Percentiles rank a stretch among this genome's conserved stretches.
Conservation (phyloP, 169 alveolate genomes). For the Neospora caninum region DNA sequence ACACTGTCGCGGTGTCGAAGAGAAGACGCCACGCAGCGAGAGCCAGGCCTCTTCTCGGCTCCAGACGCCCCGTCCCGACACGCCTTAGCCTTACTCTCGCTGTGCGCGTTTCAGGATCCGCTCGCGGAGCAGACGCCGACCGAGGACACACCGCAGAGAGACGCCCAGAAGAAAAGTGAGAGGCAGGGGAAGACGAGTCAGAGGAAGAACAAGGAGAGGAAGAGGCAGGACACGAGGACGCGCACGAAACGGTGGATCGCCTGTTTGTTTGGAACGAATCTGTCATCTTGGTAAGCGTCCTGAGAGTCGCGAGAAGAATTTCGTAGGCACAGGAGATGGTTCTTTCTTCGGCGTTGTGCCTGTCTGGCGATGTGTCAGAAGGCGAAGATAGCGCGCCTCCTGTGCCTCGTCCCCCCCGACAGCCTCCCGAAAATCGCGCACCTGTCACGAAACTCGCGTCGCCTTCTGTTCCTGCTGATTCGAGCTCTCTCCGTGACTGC, state of each 20-base stretch:
- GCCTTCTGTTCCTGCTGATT: too few relatives aligned
- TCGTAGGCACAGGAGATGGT: neutral
- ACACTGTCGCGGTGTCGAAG: neutral
- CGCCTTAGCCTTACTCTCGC: neutral
- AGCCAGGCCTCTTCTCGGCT: neutral
- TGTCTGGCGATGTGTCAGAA: too few relatives aligned
- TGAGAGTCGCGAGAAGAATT: neutral
- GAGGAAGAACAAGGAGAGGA: neutral
- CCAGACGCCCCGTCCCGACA: neutral
- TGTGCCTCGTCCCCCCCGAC: too few relatives aligned
- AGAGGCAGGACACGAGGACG: neutral
- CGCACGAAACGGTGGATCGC: neutral
- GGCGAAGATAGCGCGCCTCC: too few relatives aligned
- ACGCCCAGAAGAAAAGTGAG: neutral
- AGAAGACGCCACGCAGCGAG: neutral
- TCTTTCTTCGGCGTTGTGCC: too few relatives aligned
- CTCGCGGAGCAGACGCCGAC: neutral
- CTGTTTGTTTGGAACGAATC: neutral
- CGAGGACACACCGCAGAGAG: neutral
- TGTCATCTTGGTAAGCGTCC: neutral
- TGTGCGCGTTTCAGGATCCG: neutral
- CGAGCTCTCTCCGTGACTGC: too few relatives aligned
- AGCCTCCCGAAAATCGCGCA: too few relatives aligned
- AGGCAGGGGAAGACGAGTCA: neutral
- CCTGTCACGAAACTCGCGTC: too few relatives aligned